These are phyloP conservation scores for Apiotrichum gracile DNA, from an alignment of 1,284 basidiomycete genomes.

Conservation along the genomic window DNA sequence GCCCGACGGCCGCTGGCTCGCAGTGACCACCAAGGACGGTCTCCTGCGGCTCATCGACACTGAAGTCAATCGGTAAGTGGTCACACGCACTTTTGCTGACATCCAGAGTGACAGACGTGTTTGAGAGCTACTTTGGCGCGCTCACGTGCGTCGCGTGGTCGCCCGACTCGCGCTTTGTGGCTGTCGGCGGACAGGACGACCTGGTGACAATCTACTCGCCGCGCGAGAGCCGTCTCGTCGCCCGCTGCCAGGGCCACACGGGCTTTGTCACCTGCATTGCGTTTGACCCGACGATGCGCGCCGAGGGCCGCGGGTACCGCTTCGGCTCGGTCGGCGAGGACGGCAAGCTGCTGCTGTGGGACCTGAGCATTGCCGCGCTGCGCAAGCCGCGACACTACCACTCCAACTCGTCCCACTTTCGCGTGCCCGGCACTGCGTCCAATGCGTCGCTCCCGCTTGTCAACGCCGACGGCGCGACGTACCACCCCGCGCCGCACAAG, in stretches of 20 bases:
- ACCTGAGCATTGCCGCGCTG: constrained; percentile 62
- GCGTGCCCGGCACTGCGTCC: constrained; percentile 19
- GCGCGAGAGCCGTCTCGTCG: constrained; percentile 86
- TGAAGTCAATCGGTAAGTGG: constrained; percentile 60
- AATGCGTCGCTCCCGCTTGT: constrained; percentile 55
- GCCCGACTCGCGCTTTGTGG: constrained; percentile 84
- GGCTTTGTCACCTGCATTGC: constrained; percentile 85
- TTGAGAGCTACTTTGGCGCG: constrained; percentile 84
- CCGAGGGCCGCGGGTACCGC: constrained; percentile 78
- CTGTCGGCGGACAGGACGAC: constrained; percentile 91
- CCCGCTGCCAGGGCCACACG: constrained; percentile 92
- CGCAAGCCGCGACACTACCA: constrained; percentile 45
- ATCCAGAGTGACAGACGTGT: constrained; percentile 77
- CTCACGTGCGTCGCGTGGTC: constrained; percentile 87
- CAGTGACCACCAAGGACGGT: constrained; percentile 81
- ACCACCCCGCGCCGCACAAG: constrained; percentile 78
- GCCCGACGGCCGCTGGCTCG: constrained; percentile 79
- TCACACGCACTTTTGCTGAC: background rate
- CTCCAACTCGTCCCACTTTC: constrained; percentile 31
- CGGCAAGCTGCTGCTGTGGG: constrained; percentile 90
- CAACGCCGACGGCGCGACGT: constrained; percentile 55
- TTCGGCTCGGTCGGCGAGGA: constrained; percentile 93
- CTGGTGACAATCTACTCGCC: constrained; percentile 87
- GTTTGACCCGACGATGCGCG: constrained; percentile 73
- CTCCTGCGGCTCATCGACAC: constrained; percentile 80